phyloP scores from a whole-genome alignment of 1,284 basidiomycete species.

The Bondarzewia mesenterica region DNA sequence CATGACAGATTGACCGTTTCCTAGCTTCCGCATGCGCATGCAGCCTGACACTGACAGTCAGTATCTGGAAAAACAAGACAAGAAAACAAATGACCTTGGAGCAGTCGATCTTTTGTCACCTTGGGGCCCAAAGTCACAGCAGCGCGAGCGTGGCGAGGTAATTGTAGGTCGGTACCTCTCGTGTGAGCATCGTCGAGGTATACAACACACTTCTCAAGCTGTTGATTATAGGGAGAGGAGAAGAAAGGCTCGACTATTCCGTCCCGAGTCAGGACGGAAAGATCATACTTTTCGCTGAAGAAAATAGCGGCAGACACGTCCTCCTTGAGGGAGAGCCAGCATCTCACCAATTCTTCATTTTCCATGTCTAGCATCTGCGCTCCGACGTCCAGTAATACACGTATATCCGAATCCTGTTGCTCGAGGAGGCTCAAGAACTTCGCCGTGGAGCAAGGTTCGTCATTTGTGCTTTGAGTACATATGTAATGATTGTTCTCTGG shows the following conservation, averaged over 20 bases:
- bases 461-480: constrained; percentile 19
- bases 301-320: constrained; percentile 35
- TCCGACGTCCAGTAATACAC: constrained; percentile 46
- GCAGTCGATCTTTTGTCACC: constrained; percentile 44
- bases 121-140: constrained; percentile 46
- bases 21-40: constrained; percentile 44
- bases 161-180: constrained; percentile 45
- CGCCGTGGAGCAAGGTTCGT: constrained; percentile 14
- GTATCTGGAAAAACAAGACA: neutral
- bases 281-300: constrained; percentile 36
- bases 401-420: constrained; percentile 26
- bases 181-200: constrained; percentile 56
- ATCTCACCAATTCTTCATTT: constrained; percentile 30
- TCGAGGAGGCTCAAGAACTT: constrained; percentile 28
- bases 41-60: constrained; percentile 25
- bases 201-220: constrained; percentile 36
- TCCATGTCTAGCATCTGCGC: constrained; percentile 47
- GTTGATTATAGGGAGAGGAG: constrained; percentile 34
- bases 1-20: constrained; percentile 38
- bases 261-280: constrained; percentile 33
- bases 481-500: constrained; percentile 34
- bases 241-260: constrained; percentile 29
- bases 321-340: constrained; percentile 30
- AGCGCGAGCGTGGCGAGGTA: constrained; percentile 35
- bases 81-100: constrained; percentile 36